Percentiles rank a stretch among this genome's conserved stretches.
These are phyloP conservation scores for Thuidium tamariscinum DNA, from an alignment of 225 moss, liverwort and hornwort species.

Conservation along the genomic window DNA sequence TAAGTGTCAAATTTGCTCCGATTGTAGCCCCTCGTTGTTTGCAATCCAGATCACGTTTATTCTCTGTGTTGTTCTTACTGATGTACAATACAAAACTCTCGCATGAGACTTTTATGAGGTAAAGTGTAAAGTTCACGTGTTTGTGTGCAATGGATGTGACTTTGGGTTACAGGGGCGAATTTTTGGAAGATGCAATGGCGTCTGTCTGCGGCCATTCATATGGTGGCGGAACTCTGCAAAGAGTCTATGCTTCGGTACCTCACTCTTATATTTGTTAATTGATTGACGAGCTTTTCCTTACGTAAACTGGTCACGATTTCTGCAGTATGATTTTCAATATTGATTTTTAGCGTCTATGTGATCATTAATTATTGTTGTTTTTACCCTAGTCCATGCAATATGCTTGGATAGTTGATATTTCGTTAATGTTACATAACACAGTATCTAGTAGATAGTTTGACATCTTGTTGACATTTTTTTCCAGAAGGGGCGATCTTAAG, in stretches of 20 bases:
- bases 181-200: slow-evolving; percentile 76
- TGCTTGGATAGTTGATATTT: not conserved
- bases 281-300: not conserved
- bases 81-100: not conserved
- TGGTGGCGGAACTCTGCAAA: slow-evolving; percentile 61
- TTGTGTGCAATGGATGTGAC: not conserved
- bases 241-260: slow-evolving; percentile 66
- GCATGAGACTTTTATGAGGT: not conserved
- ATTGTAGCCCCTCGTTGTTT: not conserved
- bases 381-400: not conserved
- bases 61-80: not conserved
- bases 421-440: not conserved
- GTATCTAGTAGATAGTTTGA: not conserved
- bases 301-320: not conserved
- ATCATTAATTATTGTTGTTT: not conserved
- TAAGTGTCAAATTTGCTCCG: slow-evolving; percentile 5
- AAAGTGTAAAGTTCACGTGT: not conserved
- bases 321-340: not conserved
- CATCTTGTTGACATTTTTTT: not conserved
- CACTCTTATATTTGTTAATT: not conserved
- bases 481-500: not conserved
- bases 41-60: not conserved
- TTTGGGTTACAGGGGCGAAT: slow-evolving; percentile 43
- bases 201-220: slow-evolving; percentile 75
- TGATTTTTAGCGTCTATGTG: not conserved